A percentile compares a stretch with the other conserved stretches of the same genome.
Evolutionary conservation across 2,329 filamentous ascomycete genomes (phyloP).

Genomic region (Diaporthe ampelina): DNA sequence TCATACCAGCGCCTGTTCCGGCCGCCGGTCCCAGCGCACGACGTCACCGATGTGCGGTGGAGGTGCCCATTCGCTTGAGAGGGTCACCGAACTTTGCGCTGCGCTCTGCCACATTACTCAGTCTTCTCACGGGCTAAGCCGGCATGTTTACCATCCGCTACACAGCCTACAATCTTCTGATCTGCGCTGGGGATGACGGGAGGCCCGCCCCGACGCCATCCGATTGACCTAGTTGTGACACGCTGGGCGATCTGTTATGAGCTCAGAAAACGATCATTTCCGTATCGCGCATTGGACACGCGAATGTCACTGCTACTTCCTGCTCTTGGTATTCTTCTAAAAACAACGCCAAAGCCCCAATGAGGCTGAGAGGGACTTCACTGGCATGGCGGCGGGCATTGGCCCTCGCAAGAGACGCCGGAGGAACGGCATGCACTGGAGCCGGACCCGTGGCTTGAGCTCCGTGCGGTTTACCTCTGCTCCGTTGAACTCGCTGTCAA

Average conservation of each 20-base stretch:
- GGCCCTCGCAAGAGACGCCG: not conserved
- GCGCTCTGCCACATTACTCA: not conserved
- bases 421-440: not conserved
- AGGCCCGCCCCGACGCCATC: constrained; percentile 11
- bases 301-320: not conserved
- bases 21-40: not conserved
- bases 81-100: not conserved
- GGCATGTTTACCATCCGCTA: not conserved
- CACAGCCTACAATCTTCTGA: not conserved
- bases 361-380: not conserved
- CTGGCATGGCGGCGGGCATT: not conserved
- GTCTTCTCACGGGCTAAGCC: constrained; percentile 21
- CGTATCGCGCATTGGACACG: not conserved
- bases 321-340: not conserved
- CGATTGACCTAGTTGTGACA: not conserved
- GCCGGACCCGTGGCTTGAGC: not conserved
- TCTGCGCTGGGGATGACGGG: not conserved
- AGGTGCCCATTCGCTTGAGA: not conserved
- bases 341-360: not conserved
- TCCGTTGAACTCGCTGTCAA: not conserved
- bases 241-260: not conserved
- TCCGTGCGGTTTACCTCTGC: not conserved
- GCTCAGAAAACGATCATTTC: not conserved
- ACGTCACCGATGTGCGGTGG: not conserved
- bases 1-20: not conserved